Conservation (phyloP, 1,139 yeast species). For the Pichia sp. region DNA sequence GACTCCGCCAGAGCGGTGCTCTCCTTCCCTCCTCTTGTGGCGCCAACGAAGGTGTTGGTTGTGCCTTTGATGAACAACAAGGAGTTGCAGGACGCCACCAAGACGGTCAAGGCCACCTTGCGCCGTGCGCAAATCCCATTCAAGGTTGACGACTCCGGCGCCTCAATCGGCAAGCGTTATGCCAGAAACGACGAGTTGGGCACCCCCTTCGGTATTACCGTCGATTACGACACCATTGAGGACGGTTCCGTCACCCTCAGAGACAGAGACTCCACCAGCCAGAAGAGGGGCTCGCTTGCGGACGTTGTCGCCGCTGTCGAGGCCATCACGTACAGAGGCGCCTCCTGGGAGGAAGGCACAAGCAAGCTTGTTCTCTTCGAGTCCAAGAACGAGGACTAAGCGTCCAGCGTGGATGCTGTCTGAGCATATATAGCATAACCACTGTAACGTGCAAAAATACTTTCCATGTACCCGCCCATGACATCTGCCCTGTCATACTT, state of each 20-base stretch:
- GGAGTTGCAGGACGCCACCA: conserved; percentile 72
- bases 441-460: too few relatives aligned
- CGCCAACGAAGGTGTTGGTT: conserved; percentile 94
- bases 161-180: conserved; percentile 97
- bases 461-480: too few relatives aligned
- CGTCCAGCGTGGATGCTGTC: background rate
- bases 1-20: conserved; percentile 72
- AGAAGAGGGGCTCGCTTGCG: conserved; percentile 87
- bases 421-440: background rate
- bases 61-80: conserved; percentile 90
- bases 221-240: conserved; percentile 89
- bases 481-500: too few relatives aligned
- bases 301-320: conserved; percentile 77
- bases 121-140: conserved; percentile 85
- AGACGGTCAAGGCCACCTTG: conserved; percentile 62
- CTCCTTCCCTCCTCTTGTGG: conserved; percentile 92
- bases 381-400: conserved; percentile 26
- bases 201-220: conserved; percentile 97
- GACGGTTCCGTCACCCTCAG: conserved; percentile 92
- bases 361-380: conserved; percentile 61
- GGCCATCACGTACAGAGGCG: conserved; percentile 68
- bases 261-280: conserved; percentile 96
- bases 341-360: conserved; percentile 84
- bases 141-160: conserved; percentile 96
- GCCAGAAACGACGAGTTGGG: conserved; percentile 99